These are phyloP conservation scores for Eudorina sp. DNA, from an alignment of 139 green algal genomes.

Conservation along the genomic window DNA sequence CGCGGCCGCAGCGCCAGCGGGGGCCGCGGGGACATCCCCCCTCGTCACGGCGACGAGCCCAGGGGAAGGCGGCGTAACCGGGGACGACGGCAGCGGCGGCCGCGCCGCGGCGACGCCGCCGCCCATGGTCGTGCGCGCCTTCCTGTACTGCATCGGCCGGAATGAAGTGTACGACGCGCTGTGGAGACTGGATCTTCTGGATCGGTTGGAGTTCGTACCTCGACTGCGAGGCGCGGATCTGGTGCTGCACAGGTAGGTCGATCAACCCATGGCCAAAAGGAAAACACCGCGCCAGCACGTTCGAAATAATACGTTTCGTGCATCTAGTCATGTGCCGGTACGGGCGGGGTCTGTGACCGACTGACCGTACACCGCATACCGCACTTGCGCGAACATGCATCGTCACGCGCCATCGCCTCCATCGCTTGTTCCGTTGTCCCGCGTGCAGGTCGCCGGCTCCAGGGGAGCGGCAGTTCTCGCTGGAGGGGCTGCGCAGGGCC, in stretches of 20 bases:
- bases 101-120: not conserved
- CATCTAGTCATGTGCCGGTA: no score
- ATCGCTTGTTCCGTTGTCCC: not conserved
- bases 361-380: no score
- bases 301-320: no score
- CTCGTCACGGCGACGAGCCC: not conserved
- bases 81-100: not conserved
- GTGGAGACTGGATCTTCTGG: constrained; percentile 13
- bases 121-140: not conserved
- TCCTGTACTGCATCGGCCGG: constrained; percentile 37
- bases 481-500: constrained; percentile 6
- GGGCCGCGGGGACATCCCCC: no score
- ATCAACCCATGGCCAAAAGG: no score
- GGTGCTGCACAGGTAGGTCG: constrained; percentile 34
- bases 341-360: no score
- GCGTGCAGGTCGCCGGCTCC: not conserved
- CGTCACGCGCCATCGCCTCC: no score
- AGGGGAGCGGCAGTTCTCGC: constrained; percentile 27
- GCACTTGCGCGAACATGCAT: no score
- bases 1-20: not conserved
- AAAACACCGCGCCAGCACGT: no score
- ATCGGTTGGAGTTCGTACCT: constrained; percentile 23
- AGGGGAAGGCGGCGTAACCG: not conserved
- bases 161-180: constrained; percentile 32
- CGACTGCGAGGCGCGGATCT: constrained; percentile 21